Conservation (phyloP, 2,329 filamentous ascomycete species). For the Leptographium wingfieldii region DNA sequence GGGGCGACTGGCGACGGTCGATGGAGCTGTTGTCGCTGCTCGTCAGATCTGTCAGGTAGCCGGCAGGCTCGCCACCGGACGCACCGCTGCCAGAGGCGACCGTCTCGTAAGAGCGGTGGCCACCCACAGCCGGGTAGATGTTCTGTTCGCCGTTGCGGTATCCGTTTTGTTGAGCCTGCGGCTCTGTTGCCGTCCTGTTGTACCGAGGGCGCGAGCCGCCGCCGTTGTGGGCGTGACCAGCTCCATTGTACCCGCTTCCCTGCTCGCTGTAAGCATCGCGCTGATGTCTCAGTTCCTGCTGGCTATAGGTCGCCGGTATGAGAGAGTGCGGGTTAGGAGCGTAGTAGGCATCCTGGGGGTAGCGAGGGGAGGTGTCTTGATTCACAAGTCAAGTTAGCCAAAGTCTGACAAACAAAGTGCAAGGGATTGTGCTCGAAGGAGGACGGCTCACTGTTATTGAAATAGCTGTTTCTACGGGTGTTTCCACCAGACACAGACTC, state of each 20-base stretch:
- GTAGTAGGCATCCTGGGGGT: slow-evolving; percentile 41
- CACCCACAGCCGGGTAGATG: slow-evolving; percentile 42
- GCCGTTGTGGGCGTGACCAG: slow-evolving; percentile 26
- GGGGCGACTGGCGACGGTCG: slow-evolving; percentile 52
- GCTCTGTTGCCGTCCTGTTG: slow-evolving; percentile 34
- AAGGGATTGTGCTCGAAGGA: not conserved
- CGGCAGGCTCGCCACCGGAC: slow-evolving; percentile 59
- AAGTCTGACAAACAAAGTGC: not conserved
- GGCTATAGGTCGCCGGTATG: slow-evolving; percentile 20
- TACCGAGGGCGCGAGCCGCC: slow-evolving; percentile 19
- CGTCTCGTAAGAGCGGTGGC: slow-evolving; percentile 77
- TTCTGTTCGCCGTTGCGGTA: slow-evolving; percentile 28
- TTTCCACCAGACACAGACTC: slow-evolving; percentile 27
- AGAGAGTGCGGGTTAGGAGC: slow-evolving; percentile 24
- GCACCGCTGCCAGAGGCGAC: slow-evolving; percentile 67
- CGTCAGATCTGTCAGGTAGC: slow-evolving; percentile 70
- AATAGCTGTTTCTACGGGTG: slow-evolving; percentile 51
- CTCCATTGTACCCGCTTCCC: slow-evolving; percentile 27
- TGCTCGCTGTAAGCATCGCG: slow-evolving; percentile 33
- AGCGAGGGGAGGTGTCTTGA: slow-evolving; percentile 23
- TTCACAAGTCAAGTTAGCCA: not conserved
- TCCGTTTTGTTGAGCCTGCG: slow-evolving; percentile 22
- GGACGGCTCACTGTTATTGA: slow-evolving; percentile 16
- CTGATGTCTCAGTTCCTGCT: slow-evolving; percentile 25
- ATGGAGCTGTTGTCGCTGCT: slow-evolving; percentile 90